Base-by-base conservation (phyloP, 306 rosid species). In the Castanospermum australe region DNA sequence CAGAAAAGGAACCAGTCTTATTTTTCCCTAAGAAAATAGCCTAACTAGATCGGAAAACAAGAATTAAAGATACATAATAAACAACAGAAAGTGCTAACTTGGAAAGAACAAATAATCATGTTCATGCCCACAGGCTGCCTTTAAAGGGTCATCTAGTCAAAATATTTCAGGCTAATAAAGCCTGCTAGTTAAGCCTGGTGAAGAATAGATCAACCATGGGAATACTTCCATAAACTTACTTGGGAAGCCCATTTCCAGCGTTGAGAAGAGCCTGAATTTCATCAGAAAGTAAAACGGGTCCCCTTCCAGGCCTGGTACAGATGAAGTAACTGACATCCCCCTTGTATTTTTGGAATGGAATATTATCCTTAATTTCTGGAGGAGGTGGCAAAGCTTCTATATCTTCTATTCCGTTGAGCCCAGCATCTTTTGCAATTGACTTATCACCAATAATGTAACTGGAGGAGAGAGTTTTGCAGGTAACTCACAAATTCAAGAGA, bases 261-360 rank as follows among this genome's bases (percentile, higher is more conserved):
- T 89, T 81, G 70, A 95, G 96, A 83, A 91, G 98, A 71, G 91
- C 89, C 71, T 82, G 89, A 57, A 88, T 84, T 55, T 87, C 93
- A 61, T 90, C 94, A 9, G 96, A 82, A 61, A 95, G 88, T 86
- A 86, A 70, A 77, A 93, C 93, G 10, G 99, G 99, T 71, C 99
- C 99, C 87, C 81, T 91, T 70, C 99, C 99, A 1, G 97, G 97
- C 77, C 87, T 91, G 55, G 99, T 95, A 81, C 99, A 95, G 78
- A 95, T 95, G 87, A 95, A 95, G 87, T 95, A 93, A 85, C 90
- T 90, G 60, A 95, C 96, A 73, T 90, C 97, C 32, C 99, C 99
- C 77, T 76, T 82, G 78, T 30, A 86, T 80, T 91, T 93, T 89
- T 93, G 93, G 20, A 88, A 88, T 35, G 91, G 91, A 85, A 87